phyloP scores from a whole-genome alignment of 2,329 filamentous ascomycete genomes.

The Claviceps paspali region DNA sequence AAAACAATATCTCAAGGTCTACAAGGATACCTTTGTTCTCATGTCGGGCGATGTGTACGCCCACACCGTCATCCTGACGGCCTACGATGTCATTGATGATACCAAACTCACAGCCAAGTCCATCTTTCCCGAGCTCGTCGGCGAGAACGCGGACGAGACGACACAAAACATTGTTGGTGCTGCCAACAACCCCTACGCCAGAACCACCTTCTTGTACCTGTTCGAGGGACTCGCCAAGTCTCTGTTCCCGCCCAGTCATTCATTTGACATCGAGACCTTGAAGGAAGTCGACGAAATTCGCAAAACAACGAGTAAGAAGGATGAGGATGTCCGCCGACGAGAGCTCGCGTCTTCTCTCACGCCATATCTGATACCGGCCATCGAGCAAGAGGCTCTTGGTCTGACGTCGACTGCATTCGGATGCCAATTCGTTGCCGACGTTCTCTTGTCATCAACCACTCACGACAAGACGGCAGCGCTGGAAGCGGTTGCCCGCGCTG shows the following conservation, averaged over 20 bases:
- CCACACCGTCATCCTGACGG: slow-evolving; percentile 68
- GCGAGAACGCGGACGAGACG: slow-evolving; percentile 48
- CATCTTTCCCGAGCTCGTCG: slow-evolving; percentile 75
- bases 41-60: slow-evolving; percentile 71
- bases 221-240: slow-evolving; percentile 53
- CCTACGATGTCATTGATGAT: slow-evolving; percentile 86
- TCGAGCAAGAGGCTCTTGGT: slow-evolving; percentile 50
- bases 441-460: slow-evolving; percentile 59
- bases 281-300: slow-evolving; percentile 67
- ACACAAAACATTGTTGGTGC: slow-evolving; percentile 48
- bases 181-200: slow-evolving; percentile 49
- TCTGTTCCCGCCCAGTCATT: slow-evolving; percentile 45
- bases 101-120: slow-evolving; percentile 77
- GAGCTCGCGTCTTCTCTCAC: slow-evolving; percentile 66
- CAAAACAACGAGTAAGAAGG: slow-evolving; percentile 82
- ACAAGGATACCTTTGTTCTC: slow-evolving; percentile 75
- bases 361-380: slow-evolving; percentile 57
- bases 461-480: slow-evolving; percentile 59
- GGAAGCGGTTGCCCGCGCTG: slow-evolving; percentile 49
- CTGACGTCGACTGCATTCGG: slow-evolving; percentile 67
- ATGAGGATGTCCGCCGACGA: slow-evolving; percentile 55
- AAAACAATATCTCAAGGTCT: slow-evolving; percentile 73
- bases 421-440: slow-evolving; percentile 72
- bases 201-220: slow-evolving; percentile 62
- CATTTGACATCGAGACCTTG: slow-evolving; percentile 54